Conservation (phyloP, 495 filamentous ascomycete genomes). For the Podospora pseudoanserina region DNA sequence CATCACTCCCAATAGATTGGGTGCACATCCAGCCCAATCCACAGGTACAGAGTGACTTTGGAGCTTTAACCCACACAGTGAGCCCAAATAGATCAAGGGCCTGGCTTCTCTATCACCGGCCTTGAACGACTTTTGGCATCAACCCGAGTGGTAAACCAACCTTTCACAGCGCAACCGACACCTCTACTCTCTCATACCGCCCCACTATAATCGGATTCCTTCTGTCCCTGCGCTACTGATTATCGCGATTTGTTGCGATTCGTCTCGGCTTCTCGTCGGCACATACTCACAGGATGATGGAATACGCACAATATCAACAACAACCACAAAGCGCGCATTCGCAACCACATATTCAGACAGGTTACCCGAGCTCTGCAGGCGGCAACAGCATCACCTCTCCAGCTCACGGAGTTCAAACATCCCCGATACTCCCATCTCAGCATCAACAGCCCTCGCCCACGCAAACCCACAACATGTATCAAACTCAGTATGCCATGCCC, state of each 20-base stretch:
- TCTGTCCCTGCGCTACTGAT: slow-evolving; percentile 5
- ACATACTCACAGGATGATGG: slow-evolving; percentile 53
- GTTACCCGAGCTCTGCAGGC: slow-evolving; percentile 52
- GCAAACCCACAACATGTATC: slow-evolving; percentile 58
- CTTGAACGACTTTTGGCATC: slow-evolving; percentile 19
- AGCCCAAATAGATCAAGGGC: slow-evolving; percentile 33
- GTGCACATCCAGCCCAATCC: slow-evolving; percentile 51
- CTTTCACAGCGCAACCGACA: slow-evolving; percentile 17
- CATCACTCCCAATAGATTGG: slow-evolving; percentile 57
- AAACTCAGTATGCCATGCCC: slow-evolving; percentile 54
- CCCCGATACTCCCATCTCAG: slow-evolving; percentile 60
- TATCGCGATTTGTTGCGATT: slow-evolving; percentile 22
- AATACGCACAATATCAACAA: slow-evolving; percentile 67
- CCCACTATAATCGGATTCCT: slow-evolving; percentile 14
- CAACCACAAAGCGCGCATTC: slow-evolving; percentile 56
- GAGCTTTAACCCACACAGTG: slow-evolving; percentile 39
- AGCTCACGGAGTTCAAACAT: slow-evolving; percentile 55
- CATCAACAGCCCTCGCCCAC: slow-evolving; percentile 51
- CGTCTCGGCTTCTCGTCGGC: slow-evolving; percentile 21
- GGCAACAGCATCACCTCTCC: slow-evolving; percentile 60
- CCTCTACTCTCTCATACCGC: slow-evolving; percentile 15
- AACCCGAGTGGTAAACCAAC: slow-evolving; percentile 23
- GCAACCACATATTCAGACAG: slow-evolving; percentile 36
- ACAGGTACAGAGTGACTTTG: slow-evolving; percentile 46
- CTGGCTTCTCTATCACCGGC: slow-evolving; percentile 30